These are phyloP conservation scores for Entomortierella parvispora DNA, from an alignment of 192 early-diverging fungal genomes.

Conservation along the genomic window DNA sequence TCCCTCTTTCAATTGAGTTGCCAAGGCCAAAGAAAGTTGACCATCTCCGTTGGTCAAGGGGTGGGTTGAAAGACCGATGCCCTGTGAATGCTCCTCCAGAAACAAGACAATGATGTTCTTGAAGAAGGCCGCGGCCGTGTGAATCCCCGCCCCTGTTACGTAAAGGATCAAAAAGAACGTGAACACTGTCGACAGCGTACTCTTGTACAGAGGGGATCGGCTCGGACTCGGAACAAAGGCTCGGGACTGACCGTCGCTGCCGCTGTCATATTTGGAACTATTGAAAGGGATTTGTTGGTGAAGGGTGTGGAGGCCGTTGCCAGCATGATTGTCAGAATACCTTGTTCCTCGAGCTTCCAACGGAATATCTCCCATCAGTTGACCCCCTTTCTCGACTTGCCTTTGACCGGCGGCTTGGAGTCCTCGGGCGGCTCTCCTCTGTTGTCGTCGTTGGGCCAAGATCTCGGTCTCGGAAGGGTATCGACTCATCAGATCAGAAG, in stretches of 20 bases:
- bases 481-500: conserved; percentile 31
- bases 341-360: no score
- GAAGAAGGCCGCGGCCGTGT: conserved; percentile 38
- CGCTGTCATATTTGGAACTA: not conserved
- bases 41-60: conserved; percentile 29
- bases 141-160: conserved; percentile 24
- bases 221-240: not conserved
- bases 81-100: conserved; percentile 29
- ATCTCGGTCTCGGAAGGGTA: conserved; percentile 1
- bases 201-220: not conserved
- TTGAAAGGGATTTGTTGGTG: no score
- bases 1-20: conserved; percentile 39
- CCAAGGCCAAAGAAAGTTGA: conserved; percentile 17
- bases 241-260: not conserved
- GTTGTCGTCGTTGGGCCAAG: not conserved
- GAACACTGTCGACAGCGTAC: conserved; percentile 12
- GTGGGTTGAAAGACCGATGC: conserved; percentile 37
- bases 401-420: no score
- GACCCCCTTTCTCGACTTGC: not conserved
- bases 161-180: conserved; percentile 46
- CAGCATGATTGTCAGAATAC: no score
- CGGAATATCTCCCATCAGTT: no score
- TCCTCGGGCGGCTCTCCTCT: not conserved
- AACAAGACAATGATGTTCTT: conserved; percentile 31
- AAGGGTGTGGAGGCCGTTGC: no score